These are phyloP conservation scores for Paracoccidioides lutzii DNA, from an alignment of 2,329 filamentous ascomycete genomes.

Conservation along the genomic window DNA sequence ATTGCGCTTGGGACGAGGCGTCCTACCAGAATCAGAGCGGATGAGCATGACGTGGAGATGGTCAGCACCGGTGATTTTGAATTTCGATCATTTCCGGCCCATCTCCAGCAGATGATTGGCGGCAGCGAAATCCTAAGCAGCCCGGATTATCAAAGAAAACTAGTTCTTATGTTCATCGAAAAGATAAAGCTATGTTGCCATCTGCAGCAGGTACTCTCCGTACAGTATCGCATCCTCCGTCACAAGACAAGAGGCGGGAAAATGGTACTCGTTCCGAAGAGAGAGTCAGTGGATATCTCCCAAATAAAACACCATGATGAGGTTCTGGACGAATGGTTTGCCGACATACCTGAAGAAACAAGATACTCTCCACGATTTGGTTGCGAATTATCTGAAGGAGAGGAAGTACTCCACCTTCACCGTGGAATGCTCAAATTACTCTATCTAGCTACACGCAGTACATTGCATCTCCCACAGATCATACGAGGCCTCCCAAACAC, in stretches of 20 bases:
- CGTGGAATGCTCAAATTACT: slow-evolving; percentile 81
- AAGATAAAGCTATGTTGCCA: slow-evolving; percentile 82
- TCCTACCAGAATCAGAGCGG: slow-evolving; percentile 81
- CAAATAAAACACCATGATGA: slow-evolving; percentile 68
- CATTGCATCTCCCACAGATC: slow-evolving; percentile 82
- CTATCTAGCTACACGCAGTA: slow-evolving; percentile 81
- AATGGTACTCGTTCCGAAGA: slow-evolving; percentile 87
- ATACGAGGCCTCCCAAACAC: slow-evolving; percentile 56
- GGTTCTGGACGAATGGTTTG: slow-evolving; percentile 65
- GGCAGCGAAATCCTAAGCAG: slow-evolving; percentile 62
- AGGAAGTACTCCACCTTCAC: slow-evolving; percentile 51
- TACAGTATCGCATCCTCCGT: slow-evolving; percentile 81
- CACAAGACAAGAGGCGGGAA: slow-evolving; percentile 61
- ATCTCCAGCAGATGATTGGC: slow-evolving; percentile 53
- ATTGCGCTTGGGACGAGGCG: slow-evolving; percentile 89
- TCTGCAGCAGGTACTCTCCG: slow-evolving; percentile 76
- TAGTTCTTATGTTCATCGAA: slow-evolving; percentile 80
- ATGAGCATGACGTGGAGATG: slow-evolving; percentile 90
- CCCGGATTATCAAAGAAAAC: slow-evolving; percentile 56
- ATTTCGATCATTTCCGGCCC: slow-evolving; percentile 52
- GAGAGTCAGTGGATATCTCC: slow-evolving; percentile 66
- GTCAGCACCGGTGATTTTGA: slow-evolving; percentile 79
- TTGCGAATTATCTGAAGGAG: slow-evolving; percentile 36
- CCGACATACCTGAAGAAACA: slow-evolving; percentile 57
- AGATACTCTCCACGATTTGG: slow-evolving; percentile 55